Conservation (phyloP, 805 yeast genomes). For the Candida endomychidarum region DNA sequence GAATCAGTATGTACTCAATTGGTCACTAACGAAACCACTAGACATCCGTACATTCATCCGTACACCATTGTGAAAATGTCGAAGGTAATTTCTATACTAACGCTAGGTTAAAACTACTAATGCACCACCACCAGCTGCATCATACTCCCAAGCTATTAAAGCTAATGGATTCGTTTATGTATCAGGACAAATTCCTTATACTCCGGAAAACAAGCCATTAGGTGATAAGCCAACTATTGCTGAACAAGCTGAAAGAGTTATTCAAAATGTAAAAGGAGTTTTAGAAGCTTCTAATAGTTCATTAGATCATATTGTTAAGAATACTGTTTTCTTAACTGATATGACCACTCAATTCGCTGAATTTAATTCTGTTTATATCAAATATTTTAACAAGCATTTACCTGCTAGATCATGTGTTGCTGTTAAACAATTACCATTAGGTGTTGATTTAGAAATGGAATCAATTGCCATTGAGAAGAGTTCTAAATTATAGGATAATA, state of each 20-base stretch:
- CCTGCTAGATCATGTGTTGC: conserved; percentile 99
- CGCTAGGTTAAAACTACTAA: conserved; percentile 58
- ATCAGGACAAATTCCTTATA: conserved; percentile 93
- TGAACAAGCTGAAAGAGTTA: conserved; percentile 74
- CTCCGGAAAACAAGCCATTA: conserved; percentile 76
- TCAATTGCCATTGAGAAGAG: conserved; percentile 75
- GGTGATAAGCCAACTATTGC: conserved; percentile 64
- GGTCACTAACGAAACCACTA: no score
- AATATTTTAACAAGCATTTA: conserved; percentile 72
- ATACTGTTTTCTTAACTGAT: conserved; percentile 87
- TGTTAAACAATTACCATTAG: conserved; percentile 86
- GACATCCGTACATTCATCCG: no score
- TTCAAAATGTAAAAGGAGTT: conserved; percentile 67
- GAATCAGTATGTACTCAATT: conserved; percentile 14
- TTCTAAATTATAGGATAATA: conserved; percentile 30
- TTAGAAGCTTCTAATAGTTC: conserved; percentile 84
- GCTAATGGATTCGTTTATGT: conserved; percentile 85
- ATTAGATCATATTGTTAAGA: conserved; percentile 81
- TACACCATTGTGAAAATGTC: neutral
- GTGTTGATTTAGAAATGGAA: conserved; percentile 86
- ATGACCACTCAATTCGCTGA: conserved; percentile 75
- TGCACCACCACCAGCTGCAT: conserved; percentile 97
- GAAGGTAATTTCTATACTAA: conserved; percentile 13
- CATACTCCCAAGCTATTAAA: conserved; percentile 94
- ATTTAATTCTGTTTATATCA: conserved; percentile 81